Evolutionary conservation across 768 basidiomycete species (phyloP).

Genomic region (Neoboletus magnificus): DNA sequence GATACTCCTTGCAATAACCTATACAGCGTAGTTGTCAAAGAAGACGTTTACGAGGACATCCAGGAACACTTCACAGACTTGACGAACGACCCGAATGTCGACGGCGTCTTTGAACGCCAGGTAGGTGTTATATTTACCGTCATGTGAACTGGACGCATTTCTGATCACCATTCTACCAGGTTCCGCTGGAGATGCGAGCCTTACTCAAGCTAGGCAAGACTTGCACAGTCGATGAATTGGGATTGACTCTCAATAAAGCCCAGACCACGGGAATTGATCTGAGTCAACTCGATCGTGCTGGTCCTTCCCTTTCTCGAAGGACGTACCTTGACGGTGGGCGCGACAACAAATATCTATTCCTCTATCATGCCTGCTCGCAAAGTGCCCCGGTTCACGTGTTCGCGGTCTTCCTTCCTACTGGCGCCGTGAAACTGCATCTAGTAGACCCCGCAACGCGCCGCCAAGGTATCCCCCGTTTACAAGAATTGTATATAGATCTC

Average conservation of each 20-base stretch:
- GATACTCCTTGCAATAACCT: conserved; percentile 74
- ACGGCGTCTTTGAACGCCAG: conserved; percentile 93
- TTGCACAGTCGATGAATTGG: conserved; percentile 62
- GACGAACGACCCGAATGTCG: conserved; percentile 90
- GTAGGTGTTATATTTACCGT: conserved; percentile 37
- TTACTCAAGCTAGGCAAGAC: conserved; percentile 82
- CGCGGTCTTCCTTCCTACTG: conserved; percentile 76
- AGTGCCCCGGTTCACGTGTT: conserved; percentile 81
- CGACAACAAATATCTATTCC: conserved; percentile 73
- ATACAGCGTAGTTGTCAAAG: conserved; percentile 78
- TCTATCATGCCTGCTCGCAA: conserved; percentile 81
- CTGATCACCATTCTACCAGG: conserved; percentile 38
- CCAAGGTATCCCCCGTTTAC: conserved; percentile 75
- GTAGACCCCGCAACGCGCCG: conserved; percentile 89
- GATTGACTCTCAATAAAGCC: conserved; percentile 77
- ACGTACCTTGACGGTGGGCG: conserved; percentile 73
- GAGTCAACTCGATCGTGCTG: conserved; percentile 67
- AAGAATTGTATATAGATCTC: conserved; percentile 67
- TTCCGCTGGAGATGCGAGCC: conserved; percentile 80
- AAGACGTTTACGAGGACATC: conserved; percentile 78
- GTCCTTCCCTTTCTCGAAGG: conserved; percentile 53
- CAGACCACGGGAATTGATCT: conserved; percentile 82
- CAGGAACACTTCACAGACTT: conserved; percentile 91
- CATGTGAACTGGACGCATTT: not conserved
- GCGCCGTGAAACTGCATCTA: conserved; percentile 72